Evolutionary conservation across 2,329 filamentous ascomycete genomes (phyloP).

Genomic region (Lecanoromycetidae sp.): DNA sequence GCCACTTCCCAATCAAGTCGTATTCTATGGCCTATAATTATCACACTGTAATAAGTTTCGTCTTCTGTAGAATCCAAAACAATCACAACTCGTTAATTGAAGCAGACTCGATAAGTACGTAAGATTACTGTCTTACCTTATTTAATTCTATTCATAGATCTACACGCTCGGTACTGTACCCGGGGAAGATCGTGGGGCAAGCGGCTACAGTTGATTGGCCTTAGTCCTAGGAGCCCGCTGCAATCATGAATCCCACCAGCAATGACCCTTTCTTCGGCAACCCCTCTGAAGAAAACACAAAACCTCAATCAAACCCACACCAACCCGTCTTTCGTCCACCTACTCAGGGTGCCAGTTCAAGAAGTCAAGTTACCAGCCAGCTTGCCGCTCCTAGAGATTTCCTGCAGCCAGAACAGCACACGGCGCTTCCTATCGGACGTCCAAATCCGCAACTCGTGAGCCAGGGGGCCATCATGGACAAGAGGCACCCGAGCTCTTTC

Average conservation of each 20-base stretch:
- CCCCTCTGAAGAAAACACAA: slow-evolving; percentile 1
- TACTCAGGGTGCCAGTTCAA: neutral
- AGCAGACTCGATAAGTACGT: too few relatives aligned
- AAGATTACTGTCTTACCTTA: too few relatives aligned
- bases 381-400: slow-evolving; percentile 14
- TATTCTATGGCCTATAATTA: too few relatives aligned
- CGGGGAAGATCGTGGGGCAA: slow-evolving; percentile 6
- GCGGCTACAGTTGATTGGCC: slow-evolving; percentile 8
- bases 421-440: too few relatives aligned
- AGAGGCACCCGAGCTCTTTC: slow-evolving; percentile 89
- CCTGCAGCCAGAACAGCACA: too few relatives aligned
- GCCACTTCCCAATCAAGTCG: too few relatives aligned
- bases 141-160: slow-evolving; percentile 6
- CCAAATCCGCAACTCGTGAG: slow-evolving; percentile 1
- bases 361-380: slow-evolving; percentile 9
- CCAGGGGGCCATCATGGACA: slow-evolving; percentile 66
- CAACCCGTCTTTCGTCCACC: neutral
- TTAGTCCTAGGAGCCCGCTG: neutral
- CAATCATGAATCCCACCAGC: slow-evolving; percentile 6
- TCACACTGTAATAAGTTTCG: neutral
- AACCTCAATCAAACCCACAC: slow-evolving; percentile 3
- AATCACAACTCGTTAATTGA: too few relatives aligned
- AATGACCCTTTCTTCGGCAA: too few relatives aligned
- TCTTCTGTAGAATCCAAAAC: too few relatives aligned
- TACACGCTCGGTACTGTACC: slow-evolving; percentile 9